Conservation (phyloP, 768 basidiomycete species). For the Leucogyrophana mollusca region DNA sequence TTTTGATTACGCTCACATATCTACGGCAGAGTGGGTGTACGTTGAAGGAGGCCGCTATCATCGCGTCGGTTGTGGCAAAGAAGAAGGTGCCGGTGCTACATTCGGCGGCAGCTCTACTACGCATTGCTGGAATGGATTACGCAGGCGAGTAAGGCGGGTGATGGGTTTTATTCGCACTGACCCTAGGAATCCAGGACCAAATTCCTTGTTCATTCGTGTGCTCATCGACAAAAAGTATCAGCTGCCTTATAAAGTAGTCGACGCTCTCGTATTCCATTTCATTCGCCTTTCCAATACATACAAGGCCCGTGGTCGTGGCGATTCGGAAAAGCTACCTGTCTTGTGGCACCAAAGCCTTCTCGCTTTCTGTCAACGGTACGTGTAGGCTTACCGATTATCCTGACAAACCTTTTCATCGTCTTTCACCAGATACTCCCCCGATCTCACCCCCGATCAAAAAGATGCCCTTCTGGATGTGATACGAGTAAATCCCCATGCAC, state of each 20-base stretch:
- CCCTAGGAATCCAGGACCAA: slow-evolving; percentile 57
- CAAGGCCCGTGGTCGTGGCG: slow-evolving; percentile 67
- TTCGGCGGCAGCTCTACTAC: slow-evolving; percentile 90
- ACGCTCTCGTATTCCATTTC: slow-evolving; percentile 97
- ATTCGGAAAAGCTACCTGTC: slow-evolving; percentile 85
- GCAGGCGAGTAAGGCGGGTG: slow-evolving; percentile 49
- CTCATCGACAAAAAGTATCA: slow-evolving; percentile 98
- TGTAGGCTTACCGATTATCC: background rate
- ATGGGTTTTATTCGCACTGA: background rate
- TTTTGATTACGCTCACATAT: background rate
- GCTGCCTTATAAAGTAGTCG: slow-evolving; percentile 95
- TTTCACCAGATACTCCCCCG: slow-evolving; percentile 76
- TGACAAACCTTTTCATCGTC: background rate
- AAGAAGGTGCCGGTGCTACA: slow-evolving; percentile 96
- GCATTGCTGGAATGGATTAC: slow-evolving; percentile 96
- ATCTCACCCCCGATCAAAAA: slow-evolving; percentile 96
- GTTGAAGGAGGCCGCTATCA: slow-evolving; percentile 90
- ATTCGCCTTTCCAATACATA: slow-evolving; percentile 93
- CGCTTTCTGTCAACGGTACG: slow-evolving; percentile 88
- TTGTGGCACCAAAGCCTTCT: slow-evolving; percentile 97
- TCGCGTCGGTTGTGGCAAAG: slow-evolving; percentile 87
- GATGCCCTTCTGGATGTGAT: slow-evolving; percentile 95
- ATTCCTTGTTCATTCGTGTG: slow-evolving; percentile 95
- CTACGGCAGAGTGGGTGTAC: slow-evolving; percentile 70
- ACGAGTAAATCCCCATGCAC: slow-evolving; percentile 79